Base-by-base conservation (phyloP, 345 rosid genomes). In the Bruguiera parviflora region DNA sequence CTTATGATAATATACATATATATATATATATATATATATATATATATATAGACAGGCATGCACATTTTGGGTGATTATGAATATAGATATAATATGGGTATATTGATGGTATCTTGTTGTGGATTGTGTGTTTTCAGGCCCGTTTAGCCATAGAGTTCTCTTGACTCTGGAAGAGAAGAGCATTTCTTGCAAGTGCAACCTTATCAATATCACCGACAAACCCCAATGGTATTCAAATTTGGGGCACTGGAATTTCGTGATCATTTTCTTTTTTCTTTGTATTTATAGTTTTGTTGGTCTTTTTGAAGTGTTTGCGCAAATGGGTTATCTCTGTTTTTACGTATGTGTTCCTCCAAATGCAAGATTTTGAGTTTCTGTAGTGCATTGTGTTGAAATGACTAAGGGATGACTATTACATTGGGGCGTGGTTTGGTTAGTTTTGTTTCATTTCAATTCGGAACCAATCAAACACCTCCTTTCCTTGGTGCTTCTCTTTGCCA, bases 111-210 rank as follows among this genome's bases (percentile, higher is more conserved):
- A 56, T 27, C 56, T 56, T 37, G 29, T 35, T 25, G 63, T n/a
- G 37, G 22, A 35, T 61, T 15, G 0, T 46, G 27, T 21, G 16
- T 16, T 68, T 63, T 52, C 72, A 95, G 97, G 98, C 52, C 98
- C 96, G 13, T 90, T 92, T 53, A 80, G 71, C 71, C 97, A 92
- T 5, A 76, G 95, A 67, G 88, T 77, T 69, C 66, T 79, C 22
- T 82, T 92, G 51, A 92, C 92, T 51, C 81, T 90, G 84, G 98
- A 92, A 81, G 98, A 92, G 85, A 96, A 96, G 96, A 79, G 73
- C 28, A 60, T 96, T 37, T 73, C 88, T 11, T 83, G 86, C 88
- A 86, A 88, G 77, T 15, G 28, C 62, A 79, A 71, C 67, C 89
- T 90, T 18, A 65, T 96, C 72, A 75, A 92, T 78, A 47, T 84